These are phyloP conservation scores for Camellia lanceoleosa DNA, from an alignment of 148 eudicot genomes.

Conservation along the genomic window DNA sequence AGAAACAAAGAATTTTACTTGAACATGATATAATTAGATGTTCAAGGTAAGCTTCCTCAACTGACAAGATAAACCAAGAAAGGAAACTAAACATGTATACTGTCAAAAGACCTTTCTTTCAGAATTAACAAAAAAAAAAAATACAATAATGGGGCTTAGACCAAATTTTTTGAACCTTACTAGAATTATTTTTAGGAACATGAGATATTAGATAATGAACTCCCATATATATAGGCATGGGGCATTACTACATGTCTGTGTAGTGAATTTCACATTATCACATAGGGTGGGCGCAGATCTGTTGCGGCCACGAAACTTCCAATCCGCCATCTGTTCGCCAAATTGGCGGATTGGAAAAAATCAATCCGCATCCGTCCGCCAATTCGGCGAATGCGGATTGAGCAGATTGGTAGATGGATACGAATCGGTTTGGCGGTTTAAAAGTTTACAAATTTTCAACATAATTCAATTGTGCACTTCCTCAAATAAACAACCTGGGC, in stretches of 20 bases:
- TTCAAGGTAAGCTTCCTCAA: not conserved
- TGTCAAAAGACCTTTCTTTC: not conserved
- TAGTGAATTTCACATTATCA: not conserved
- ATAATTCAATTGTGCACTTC: too few species aligned
- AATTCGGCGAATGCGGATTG: too few species aligned
- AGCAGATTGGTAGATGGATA: too few species aligned
- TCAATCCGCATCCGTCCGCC: too few species aligned
- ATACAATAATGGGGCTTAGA: not conserved
- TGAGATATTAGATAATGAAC: not conserved
- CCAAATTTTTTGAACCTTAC: not conserved
- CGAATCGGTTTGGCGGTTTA: too few species aligned
- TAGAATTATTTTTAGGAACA: not conserved
- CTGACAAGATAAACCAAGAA: constrained; percentile 4
- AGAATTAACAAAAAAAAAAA: not conserved
- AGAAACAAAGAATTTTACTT: not conserved
- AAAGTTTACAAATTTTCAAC: too few species aligned
- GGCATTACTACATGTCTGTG: not conserved
- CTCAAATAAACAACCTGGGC: too few species aligned
- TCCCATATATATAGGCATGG: not conserved
- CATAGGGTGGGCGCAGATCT: too few species aligned
- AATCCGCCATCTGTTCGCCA: too few species aligned
- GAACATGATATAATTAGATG: not conserved
- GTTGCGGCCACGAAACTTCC: too few species aligned
- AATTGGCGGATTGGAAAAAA: too few species aligned
- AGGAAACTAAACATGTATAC: not conserved